Evolutionary conservation across 2,329 filamentous ascomycete species (phyloP), one percentile per base, ranked within the genome.

Genomic region (Colletotrichum graminicola): DNA sequence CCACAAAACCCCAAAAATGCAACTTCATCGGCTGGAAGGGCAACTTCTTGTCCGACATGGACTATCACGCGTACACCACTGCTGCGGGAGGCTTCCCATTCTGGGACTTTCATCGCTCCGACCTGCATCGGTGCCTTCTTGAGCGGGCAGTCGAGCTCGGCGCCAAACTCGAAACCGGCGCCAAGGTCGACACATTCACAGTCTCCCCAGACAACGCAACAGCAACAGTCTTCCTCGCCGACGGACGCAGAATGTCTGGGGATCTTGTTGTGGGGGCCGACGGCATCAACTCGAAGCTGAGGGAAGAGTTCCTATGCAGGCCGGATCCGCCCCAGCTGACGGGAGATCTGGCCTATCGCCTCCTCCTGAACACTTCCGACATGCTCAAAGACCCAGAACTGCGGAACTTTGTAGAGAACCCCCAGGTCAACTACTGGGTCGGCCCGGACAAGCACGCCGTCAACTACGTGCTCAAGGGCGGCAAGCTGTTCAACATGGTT

Each of bases 181-280:
- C 74, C 7, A 71, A 39, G 3, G 74, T 65, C 6, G 74, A 75
- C 1, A 39, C 73, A 3, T 75, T 39, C 26, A 73, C 64, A 16
- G 71, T 70, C 10, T 61, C 67, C 3, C 41, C 57, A 2, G 67
- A 70, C 41, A 18, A 56, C 14, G 29, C 51, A 7, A 51, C 63
- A 3, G 47, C 67, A 0, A 43, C 74, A 4, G 74, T 74, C 5
- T 65, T 60, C 51, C 70, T 74, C 49, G 43, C 51, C 1, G 74
- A 75, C 21, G 81, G 80, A 3, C 66, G 75, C 5, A 71, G 73
- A 12, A 73, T 81, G n/a, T 63, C 62, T 6, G 78, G 75, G 26
- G 83, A 86, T 66, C 71, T 85, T 1, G 78, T 86, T 32, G 77
- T 86, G 39, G 83, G 81, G 2, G 83, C 84, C 5, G 84, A 87